Percentiles rank a stretch among this genome's conserved stretches.
These are phyloP conservation scores for Eleusine coracana DNA, from an alignment of 176 grass and related monocot genomes.

Conservation along the genomic window DNA sequence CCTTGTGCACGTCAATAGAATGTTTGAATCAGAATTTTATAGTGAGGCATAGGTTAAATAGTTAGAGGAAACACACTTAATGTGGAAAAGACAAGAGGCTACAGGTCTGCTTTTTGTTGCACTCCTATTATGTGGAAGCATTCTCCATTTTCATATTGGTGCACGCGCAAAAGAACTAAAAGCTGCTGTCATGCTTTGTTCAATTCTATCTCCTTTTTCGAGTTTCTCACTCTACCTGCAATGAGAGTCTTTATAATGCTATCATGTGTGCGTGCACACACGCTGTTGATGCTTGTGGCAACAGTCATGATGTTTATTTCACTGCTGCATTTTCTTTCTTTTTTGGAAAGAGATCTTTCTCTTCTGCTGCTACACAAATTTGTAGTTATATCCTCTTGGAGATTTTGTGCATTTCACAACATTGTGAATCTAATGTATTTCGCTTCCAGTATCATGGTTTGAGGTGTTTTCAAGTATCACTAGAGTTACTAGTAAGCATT, in stretches of 20 bases:
- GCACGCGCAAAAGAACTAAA: background rate
- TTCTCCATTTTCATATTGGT: background rate
- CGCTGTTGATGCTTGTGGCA: background rate
- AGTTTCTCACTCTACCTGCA: background rate
- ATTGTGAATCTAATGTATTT: background rate
- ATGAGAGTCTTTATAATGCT: background rate
- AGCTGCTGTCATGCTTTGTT: conserved; percentile 21
- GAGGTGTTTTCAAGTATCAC: background rate
- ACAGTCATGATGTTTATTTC: background rate
- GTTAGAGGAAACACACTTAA: background rate
- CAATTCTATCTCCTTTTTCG: background rate
- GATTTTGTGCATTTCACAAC: background rate
- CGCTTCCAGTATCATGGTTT: background rate
- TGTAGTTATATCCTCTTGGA: background rate
- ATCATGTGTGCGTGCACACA: background rate
- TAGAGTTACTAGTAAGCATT: background rate
- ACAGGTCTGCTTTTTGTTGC: background rate
- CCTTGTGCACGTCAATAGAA: background rate
- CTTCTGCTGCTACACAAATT: background rate
- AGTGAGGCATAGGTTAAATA: background rate
- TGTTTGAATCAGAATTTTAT: background rate
- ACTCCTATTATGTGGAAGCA: background rate
- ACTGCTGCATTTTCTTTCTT: background rate
- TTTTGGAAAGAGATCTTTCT: background rate
- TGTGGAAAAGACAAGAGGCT: background rate